A percentile compares a stretch with the other conserved stretches of the same genome.
These are phyloP conservation scores for Tetrahymena thermophila DNA, from an alignment of 73 alveolate species.

Conservation along the genomic window DNA sequence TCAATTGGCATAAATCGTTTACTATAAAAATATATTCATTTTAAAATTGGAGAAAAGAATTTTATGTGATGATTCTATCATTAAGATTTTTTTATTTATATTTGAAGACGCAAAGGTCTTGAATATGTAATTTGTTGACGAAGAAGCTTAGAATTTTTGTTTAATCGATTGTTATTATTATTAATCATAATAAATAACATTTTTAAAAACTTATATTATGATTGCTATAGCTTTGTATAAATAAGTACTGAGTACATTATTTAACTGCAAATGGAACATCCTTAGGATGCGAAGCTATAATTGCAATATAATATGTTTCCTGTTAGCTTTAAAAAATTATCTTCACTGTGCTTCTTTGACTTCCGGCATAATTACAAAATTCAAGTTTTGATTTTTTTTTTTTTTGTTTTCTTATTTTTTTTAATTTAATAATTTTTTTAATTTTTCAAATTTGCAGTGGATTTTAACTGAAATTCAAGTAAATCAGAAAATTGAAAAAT, in stretches of 20 bases:
- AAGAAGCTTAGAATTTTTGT: background rate
- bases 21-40: background rate
- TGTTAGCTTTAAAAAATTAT: background rate
- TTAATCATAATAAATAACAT: background rate
- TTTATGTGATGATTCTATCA: background rate
- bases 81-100: background rate
- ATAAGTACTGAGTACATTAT: background rate
- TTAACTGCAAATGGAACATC: conserved; percentile 1
- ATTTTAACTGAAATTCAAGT: background rate
- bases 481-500: no score
- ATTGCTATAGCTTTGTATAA: background rate
- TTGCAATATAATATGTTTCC: background rate
- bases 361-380: background rate
- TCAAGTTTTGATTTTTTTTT: background rate
- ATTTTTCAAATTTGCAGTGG: background rate
- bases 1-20: background rate
- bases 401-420: background rate
- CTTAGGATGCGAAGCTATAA: background rate
- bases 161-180: background rate
- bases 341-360: background rate
- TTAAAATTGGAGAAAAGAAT: background rate
- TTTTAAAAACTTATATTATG: background rate
- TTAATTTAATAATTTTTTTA: background rate
- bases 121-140: background rate
- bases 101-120: background rate